phyloP scores from a whole-genome alignment of 2,329 filamentous ascomycete species.

The Pestalotiopsis sp. region DNA sequence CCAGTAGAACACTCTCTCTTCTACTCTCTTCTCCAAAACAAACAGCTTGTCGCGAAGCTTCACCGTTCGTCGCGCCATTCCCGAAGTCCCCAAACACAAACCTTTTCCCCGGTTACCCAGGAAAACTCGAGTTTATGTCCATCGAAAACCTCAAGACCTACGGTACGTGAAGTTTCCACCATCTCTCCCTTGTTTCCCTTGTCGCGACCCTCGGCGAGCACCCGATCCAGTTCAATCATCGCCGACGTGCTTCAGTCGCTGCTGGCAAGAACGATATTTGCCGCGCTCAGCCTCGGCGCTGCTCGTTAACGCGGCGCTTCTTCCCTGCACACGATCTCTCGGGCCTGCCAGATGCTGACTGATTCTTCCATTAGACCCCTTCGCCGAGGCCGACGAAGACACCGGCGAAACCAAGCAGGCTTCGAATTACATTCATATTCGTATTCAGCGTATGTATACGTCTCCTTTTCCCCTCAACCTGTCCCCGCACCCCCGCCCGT shows the following conservation, averaged over 20 bases:
- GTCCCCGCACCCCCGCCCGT: neutral
- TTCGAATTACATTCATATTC: constrained; percentile 99
- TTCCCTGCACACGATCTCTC: neutral
- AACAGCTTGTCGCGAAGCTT: constrained; percentile 46
- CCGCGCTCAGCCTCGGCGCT: neutral
- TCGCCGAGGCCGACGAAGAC: constrained; percentile 99
- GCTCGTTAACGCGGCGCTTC: constrained; percentile 1
- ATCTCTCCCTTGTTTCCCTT: neutral
- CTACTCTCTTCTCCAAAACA: constrained; percentile 11
- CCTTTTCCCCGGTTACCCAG: constrained; percentile 59
- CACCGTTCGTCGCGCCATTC: constrained; percentile 55
- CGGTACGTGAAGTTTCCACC: constrained; percentile 62
- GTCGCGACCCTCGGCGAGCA: neutral
- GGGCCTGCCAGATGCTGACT: constrained; percentile 1
- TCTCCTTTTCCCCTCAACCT: constrained; percentile 8
- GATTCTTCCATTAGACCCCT: constrained; percentile 74
- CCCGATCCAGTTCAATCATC: neutral
- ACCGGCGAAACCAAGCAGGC: constrained; percentile 93
- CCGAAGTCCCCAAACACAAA: constrained; percentile 42
- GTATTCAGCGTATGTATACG: constrained; percentile 86
- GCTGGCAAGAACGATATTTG: neutral
- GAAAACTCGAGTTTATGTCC: constrained; percentile 91
- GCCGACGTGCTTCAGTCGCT: neutral
- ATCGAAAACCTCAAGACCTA: constrained; percentile 98
- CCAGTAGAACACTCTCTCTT: constrained; percentile 11